Evolutionary conservation across 2,329 filamentous ascomycete species (phyloP), one percentile per base, ranked within the genome.

Genomic region (Fusarium sp.): DNA sequence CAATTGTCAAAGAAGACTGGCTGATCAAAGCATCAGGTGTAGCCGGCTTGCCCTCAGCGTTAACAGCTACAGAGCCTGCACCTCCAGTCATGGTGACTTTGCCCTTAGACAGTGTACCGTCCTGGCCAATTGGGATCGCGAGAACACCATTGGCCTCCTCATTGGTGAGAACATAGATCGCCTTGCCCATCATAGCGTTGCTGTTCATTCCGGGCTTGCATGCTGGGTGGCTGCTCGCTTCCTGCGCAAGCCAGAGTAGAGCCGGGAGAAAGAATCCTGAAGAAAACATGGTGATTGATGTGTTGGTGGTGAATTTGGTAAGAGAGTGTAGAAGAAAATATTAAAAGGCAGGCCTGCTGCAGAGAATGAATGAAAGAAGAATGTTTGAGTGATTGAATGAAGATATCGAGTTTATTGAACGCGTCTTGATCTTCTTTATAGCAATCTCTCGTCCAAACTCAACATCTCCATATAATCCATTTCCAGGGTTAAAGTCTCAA

Each of bases 91-190:
- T 58, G 2, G 83, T 87, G 4, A 82, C 76, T 4, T 80, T 81
- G 1, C 85, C 86, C 7, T 79, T 78, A 0, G 81, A 83, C 1
- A 91, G 80, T 22, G 80, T 84, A 1, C 89, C 89, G 62, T 89
- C 81, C 0, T 71, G 51, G 0, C 78, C 80, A 39, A 90, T 84
- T 0, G 85, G 84, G 3, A 91, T 61, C 0, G 88, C 85, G 4
- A 89, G 82, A 5, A 91, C 82, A 0, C 83, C 78, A 60, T 90
- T 89, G 15, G 75, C 69, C 1, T 83, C 72, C 6, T 87, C 83
- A 73, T 91, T 92, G 41, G 86, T 89, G 44, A 90, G 80, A 61
- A 90, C 80, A 78, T 91, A 91, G 24, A 90, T 76, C 0, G 88
- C 88, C 76, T 87, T 87, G 22, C 36, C 53, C n/a, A 14, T 48